Percentiles rank a stretch among this genome's conserved stretches.
These are phyloP conservation scores for Metarhizium anisopliae DNA, from an alignment of 2,329 filamentous ascomycete genomes.

Conservation along the genomic window DNA sequence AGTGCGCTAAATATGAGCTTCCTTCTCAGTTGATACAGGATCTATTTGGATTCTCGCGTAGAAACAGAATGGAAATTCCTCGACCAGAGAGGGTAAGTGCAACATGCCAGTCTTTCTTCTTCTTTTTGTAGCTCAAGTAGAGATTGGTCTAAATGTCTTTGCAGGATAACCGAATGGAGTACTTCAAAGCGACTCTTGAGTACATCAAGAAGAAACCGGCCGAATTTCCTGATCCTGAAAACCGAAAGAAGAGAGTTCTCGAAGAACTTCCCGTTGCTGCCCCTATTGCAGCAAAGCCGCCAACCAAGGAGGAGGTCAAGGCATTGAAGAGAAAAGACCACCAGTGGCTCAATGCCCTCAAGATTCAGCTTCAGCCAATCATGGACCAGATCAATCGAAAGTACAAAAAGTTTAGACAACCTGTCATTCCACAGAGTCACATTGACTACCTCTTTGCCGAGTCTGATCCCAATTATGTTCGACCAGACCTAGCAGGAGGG, in stretches of 20 bases:
- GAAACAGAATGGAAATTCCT: slow-evolving; percentile 63
- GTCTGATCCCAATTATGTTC: slow-evolving; percentile 62
- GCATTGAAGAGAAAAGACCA: slow-evolving; percentile 74
- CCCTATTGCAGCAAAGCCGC: slow-evolving; percentile 55
- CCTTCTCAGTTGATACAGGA: slow-evolving; percentile 58
- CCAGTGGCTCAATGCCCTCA: slow-evolving; percentile 75
- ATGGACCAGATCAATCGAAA: slow-evolving; percentile 94
- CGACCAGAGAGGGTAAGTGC: slow-evolving; percentile 53
- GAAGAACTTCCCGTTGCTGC: slow-evolving; percentile 70
- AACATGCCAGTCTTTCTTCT: neutral
- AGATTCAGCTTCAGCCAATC: slow-evolving; percentile 82
- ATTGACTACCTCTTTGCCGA: slow-evolving; percentile 82
- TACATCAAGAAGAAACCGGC: slow-evolving; percentile 72
- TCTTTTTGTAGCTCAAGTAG: neutral
- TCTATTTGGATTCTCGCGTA: slow-evolving; percentile 77
- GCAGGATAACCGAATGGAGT: slow-evolving; percentile 59
- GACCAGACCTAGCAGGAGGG: slow-evolving; percentile 41
- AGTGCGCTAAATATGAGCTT: slow-evolving; percentile 55
- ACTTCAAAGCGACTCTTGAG: slow-evolving; percentile 65
- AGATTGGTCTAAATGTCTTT: neutral
- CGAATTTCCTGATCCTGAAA: slow-evolving; percentile 79
- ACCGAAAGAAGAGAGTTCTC: slow-evolving; percentile 78
- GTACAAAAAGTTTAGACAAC: slow-evolving; percentile 79
- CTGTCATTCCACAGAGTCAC: slow-evolving; percentile 63
- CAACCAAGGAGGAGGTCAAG: slow-evolving; percentile 72